Conservation (phyloP, 169 alveolate species). For the Plasmodium fragile region DNA sequence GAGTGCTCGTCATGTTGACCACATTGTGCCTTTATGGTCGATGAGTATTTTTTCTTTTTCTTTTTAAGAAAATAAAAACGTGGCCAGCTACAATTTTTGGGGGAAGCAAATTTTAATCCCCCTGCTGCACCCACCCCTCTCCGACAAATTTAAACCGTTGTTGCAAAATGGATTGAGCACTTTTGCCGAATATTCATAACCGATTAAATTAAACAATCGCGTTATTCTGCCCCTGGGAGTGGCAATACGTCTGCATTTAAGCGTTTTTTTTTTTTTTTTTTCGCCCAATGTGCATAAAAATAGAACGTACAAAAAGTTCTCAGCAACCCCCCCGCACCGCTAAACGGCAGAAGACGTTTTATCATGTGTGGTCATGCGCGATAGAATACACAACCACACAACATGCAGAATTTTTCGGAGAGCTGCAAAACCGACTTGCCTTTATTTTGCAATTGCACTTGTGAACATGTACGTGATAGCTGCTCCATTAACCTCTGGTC, state of each 20-base stretch:
- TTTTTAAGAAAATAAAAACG: not conserved
- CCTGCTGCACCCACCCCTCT: not conserved
- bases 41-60: not conserved
- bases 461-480: not conserved
- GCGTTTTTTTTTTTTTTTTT: not conserved
- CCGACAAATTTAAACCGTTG: not conserved
- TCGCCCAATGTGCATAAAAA: not conserved
- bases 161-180: not conserved
- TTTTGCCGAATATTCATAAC: not conserved
- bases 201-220: constrained; percentile 2
- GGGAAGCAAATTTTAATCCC: not conserved
- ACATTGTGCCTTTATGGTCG: not conserved
- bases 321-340: not conserved
- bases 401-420: constrained; percentile 7
- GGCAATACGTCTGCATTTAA: not conserved
- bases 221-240: not conserved
- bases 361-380: not conserved
- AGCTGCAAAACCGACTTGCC: not conserved
- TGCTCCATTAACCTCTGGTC: constrained; percentile 1
- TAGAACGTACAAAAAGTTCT: not conserved
- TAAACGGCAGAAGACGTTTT: not conserved
- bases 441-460: not conserved
- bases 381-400: not conserved
- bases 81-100: not conserved
- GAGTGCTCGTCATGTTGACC: not conserved